Percentiles rank a stretch among this genome's conserved stretches.
Conservation (phyloP, 73 alveolate species). For the Stentor coeruleus region DNA sequence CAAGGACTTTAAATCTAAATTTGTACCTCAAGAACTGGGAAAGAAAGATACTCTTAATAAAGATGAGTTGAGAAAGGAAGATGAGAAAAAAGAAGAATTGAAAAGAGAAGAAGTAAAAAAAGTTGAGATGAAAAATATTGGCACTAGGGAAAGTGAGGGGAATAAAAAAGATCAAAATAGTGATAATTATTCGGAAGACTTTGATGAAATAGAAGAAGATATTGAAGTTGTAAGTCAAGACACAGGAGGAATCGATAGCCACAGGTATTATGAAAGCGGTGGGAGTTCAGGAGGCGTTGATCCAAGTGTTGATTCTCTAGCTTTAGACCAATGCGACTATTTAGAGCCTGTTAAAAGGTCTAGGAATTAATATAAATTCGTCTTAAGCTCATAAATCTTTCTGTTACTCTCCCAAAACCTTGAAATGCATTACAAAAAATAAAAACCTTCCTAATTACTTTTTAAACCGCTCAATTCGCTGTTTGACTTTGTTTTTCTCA, state of each 20-base stretch:
- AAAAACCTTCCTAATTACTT: no score
- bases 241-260: conserved; percentile 5
- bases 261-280: background rate
- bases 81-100: background rate
- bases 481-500: no score
- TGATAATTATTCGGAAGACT: background rate
- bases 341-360: background rate
- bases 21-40: no score
- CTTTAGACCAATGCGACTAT: background rate
- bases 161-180: no score
- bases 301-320: background rate
- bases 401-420: no score
- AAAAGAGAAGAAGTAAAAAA: background rate
- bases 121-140: background rate
- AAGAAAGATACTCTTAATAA: no score
- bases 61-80: background rate
- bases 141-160: no score
- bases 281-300: background rate
- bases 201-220: background rate
- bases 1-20: background rate
- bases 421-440: no score
- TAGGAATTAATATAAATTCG: background rate
- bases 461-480: no score
- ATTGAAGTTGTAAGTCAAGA: background rate
- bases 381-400: no score